Evolutionary conservation across 805 yeast genomes (phyloP).

Genomic region (Pichia thaimueangensis): DNA sequence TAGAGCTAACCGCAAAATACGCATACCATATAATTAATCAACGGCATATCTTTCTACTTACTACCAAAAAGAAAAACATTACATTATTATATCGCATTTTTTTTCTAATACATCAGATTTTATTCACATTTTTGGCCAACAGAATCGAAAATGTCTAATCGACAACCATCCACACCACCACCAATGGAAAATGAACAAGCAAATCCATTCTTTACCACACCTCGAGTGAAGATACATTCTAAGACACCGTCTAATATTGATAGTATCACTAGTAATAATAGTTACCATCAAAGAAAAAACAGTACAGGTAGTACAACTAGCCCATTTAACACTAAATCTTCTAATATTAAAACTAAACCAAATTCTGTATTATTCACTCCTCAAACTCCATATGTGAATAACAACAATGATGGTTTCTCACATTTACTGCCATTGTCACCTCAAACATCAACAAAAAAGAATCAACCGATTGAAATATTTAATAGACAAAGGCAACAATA

Average conservation of each 20-base stretch:
- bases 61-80: too few relatives aligned
- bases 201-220: constrained; percentile 6
- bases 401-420: background rate
- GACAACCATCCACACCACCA: constrained; percentile 26
- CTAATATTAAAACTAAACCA: too few relatives aligned
- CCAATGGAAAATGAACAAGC: constrained; percentile 3
- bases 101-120: too few relatives aligned
- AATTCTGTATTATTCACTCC: constrained; percentile 8
- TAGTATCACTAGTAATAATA: background rate
- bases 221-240: background rate
- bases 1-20: too few relatives aligned
- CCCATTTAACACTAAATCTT: too few relatives aligned
- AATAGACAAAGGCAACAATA: background rate
- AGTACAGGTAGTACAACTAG: background rate
- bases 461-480: constrained; percentile 1
- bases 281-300: background rate
- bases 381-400: constrained; percentile 13
- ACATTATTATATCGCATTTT: too few relatives aligned
- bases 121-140: too few relatives aligned
- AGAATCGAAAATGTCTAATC: constrained; percentile 12
- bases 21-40: too few relatives aligned
- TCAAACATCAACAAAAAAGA: constrained; percentile 10
- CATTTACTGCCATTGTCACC: constrained; percentile 9
- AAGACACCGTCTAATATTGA: background rate
- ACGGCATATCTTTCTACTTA: too few relatives aligned